Base-by-base conservation (phyloP, 2,329 filamentous ascomycete genomes). In the Fusarium temperatum region DNA sequence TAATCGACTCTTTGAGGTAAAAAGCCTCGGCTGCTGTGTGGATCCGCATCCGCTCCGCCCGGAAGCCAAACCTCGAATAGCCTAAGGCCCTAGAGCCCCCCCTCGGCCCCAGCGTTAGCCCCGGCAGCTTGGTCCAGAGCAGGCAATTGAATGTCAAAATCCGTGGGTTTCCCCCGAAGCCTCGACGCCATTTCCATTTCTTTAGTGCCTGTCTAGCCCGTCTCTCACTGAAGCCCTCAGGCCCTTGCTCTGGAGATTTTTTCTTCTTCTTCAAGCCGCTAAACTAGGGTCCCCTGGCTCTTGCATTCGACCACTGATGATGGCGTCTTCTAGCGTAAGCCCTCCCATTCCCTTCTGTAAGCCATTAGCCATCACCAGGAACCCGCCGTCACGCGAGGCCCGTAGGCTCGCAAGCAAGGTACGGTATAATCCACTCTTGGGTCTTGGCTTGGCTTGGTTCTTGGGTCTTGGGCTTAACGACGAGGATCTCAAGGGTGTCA, bases 301-400 rank as follows among this genome's bases (percentile, higher is more conserved):
- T 39, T 69, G 45, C 55, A 60, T 54, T 58, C 70, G 57, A 59
- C 67, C 66, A 38, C 58, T 62, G 47, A 63, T n/a, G 30, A 68
- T 67, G 55, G 65, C 44, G 61, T 68, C 57, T 66, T 70, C 45
- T 67, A 72, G 70, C 50, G 65, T 60, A 26, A 61, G 63, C 63
- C 39, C 50, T 64, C 36, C 55, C 42, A 63, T 57, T 30, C 36
- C 56, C 61, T 61, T 42, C 58, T 75, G 60, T 57, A 57, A 73
- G 58, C 68, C 63, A 55, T 55, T 30, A 55, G 26, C 35, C 51
- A 66, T 76, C 73, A 69, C 64, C 66, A 56, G 64, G 67, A 65
- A 62, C 73, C 73, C 73, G 68, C 69, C 63, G 73, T 77, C 75
- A 68, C 69, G 72, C 75, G 73, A 76, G 39, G 22, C 50, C n/a